These are phyloP conservation scores for Trichosporon coremiiforme DNA, from an alignment of 1,284 basidiomycete species.

Conservation along the genomic window DNA sequence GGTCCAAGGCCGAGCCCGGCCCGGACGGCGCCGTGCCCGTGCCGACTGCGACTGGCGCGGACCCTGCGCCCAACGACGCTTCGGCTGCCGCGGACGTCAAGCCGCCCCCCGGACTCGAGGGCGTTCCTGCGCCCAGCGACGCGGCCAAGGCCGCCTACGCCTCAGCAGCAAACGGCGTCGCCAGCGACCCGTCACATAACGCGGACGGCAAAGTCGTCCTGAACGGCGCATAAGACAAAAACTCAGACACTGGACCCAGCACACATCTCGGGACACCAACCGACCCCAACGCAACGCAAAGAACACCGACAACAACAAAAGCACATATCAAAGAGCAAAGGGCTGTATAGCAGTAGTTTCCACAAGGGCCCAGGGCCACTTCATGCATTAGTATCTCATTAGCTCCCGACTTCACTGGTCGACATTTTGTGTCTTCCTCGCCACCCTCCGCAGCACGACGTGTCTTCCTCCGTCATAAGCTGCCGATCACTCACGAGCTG, in stretches of 20 bases:
- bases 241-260: neutral
- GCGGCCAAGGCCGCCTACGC: slow-evolving; percentile 47
- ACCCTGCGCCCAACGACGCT: slow-evolving; percentile 38
- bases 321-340: slow-evolving; percentile 8
- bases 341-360: slow-evolving; percentile 23
- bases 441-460: neutral
- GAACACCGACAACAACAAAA: neutral
- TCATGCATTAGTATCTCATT: slow-evolving; percentile 13
- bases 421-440: neutral
- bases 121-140: slow-evolving; percentile 43
- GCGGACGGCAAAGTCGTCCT: slow-evolving; percentile 20
- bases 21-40: slow-evolving; percentile 15
- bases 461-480: neutral
- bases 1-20: slow-evolving; percentile 37
- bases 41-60: slow-evolving; percentile 37
- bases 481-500: slow-evolving; percentile 7
- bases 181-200: slow-evolving; percentile 28
- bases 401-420: neutral
- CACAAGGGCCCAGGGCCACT: slow-evolving; percentile 3
- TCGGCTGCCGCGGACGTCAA: slow-evolving; percentile 29
- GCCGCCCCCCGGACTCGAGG: slow-evolving; percentile 47
- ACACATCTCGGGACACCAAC: neutral
- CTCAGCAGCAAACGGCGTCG: slow-evolving; percentile 50
- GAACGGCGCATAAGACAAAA: slow-evolving; percentile 22
- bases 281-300: neutral